Percentiles rank a stretch among this genome's conserved stretches.
These are phyloP conservation scores for Trichoderma afroharzianum DNA, from an alignment of 2,329 filamentous ascomycete genomes.

Conservation along the genomic window DNA sequence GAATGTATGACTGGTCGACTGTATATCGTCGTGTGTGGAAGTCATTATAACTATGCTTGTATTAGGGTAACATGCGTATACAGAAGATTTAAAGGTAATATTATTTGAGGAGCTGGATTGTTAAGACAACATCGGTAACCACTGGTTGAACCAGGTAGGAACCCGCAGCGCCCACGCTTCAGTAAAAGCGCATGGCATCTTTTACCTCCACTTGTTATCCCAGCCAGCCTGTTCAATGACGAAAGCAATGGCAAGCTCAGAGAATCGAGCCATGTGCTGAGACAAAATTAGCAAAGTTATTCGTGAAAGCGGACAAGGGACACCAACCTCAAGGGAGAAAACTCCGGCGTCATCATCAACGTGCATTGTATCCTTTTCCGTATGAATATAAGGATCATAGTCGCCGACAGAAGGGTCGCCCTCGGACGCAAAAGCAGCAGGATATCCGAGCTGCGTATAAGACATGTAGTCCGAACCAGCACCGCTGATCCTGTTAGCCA, in stretches of 20 bases:
- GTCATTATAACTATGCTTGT: not conserved
- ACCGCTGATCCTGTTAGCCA: constrained; percentile 51
- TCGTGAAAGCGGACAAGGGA: not conserved
- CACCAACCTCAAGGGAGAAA: constrained; percentile 37
- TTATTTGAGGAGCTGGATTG: not conserved
- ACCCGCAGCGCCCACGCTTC: not conserved
- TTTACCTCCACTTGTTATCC: constrained; percentile 38
- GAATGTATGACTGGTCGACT: not conserved
- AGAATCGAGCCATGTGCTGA: constrained; percentile 41
- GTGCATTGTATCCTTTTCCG: constrained; percentile 35
- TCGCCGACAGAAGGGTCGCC: constrained; percentile 36
- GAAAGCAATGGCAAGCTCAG: constrained; percentile 38
- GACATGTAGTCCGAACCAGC: constrained; percentile 43
- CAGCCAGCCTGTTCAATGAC: constrained; percentile 39
- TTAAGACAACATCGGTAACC: not conserved
- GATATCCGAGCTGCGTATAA: constrained; percentile 37
- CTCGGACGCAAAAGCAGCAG: constrained; percentile 37
- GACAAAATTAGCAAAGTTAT: constrained; percentile 13
- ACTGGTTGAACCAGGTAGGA: not conserved
- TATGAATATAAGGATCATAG: constrained; percentile 39
- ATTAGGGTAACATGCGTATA: not conserved
- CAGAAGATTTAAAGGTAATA: not conserved
- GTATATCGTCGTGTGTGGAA: not conserved
- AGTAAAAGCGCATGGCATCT: not conserved
- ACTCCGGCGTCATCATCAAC: constrained; percentile 36